Evolutionary conservation across 2,329 filamentous ascomycete species (phyloP).

Genomic region (Bipolaris victoriae): DNA sequence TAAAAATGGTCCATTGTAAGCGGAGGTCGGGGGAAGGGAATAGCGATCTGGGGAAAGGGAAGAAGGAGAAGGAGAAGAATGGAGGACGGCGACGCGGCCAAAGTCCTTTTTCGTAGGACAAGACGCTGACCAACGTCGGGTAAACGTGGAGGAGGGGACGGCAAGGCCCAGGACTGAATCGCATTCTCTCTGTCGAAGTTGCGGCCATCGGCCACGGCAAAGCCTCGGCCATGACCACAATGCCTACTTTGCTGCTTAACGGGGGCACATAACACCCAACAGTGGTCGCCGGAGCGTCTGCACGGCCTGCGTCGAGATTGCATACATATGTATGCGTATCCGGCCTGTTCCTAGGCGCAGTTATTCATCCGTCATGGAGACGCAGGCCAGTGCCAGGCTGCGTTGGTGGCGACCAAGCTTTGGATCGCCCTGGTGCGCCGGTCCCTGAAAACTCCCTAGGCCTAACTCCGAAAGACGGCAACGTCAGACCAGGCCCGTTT

Average conservation of each 20-base stretch:
- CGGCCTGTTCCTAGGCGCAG: constrained; percentile 13
- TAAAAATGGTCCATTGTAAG: constrained; percentile 31
- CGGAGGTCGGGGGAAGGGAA: not conserved
- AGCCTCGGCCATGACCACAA: constrained; percentile 13
- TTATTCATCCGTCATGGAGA: constrained; percentile 1
- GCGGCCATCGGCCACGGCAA: constrained; percentile 14
- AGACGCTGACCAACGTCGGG: constrained; percentile 7
- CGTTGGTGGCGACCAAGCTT: constrained; percentile 28
- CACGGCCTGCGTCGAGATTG: not conserved
- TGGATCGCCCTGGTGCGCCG: constrained; percentile 17
- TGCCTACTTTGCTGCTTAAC: not conserved
- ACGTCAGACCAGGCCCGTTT: constrained; percentile 17
- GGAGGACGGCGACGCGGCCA: not conserved
- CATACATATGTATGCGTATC: not conserved
- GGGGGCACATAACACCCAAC: not conserved
- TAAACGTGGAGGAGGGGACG: constrained; percentile 14
- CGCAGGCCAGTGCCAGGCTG: constrained; percentile 8
- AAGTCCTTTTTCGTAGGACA: constrained; percentile 4
- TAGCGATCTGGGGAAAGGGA: not conserved
- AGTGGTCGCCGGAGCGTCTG: not conserved
- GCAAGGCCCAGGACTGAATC: constrained; percentile 5
- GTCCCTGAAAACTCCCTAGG: constrained; percentile 14
- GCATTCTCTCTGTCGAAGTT: constrained; percentile 8
- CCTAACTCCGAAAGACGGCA: constrained; percentile 12
- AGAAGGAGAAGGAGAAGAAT: constrained; percentile 1